A percentile compares a stretch with the other conserved stretches of the same genome.
Conservation (phyloP, 352 stramenopile species). For the Phytopythium kandeliae region DNA sequence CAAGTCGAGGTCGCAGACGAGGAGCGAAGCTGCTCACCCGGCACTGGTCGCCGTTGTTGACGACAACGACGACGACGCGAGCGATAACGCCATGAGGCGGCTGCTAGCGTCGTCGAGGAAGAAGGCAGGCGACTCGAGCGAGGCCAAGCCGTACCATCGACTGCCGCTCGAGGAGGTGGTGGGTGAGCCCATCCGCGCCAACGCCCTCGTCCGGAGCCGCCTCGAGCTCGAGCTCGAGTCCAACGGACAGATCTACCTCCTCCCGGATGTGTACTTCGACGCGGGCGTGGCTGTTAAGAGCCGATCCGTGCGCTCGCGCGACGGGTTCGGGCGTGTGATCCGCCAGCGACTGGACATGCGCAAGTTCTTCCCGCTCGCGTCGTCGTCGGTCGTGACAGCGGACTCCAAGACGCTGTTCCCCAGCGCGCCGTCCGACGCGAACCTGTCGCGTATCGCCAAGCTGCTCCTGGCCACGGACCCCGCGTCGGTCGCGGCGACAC, state of each 20-base stretch:
- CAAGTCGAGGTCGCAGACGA: background rate
- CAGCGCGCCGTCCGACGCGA: background rate
- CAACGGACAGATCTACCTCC: constrained; percentile 33
- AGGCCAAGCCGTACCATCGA: constrained; percentile 27
- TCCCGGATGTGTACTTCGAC: constrained; percentile 48
- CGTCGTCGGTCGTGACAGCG: constrained; percentile 4
- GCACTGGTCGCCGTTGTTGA: background rate
- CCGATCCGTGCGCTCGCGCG: constrained; percentile 39
- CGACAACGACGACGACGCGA: background rate
- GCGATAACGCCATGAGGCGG: background rate
- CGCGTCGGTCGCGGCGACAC: background rate
- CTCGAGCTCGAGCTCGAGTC: constrained; percentile 32
- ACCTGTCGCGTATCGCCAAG: constrained; percentile 4
- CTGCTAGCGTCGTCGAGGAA: background rate
- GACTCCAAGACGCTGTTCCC: constrained; percentile 6
- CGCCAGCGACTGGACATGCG: constrained; percentile 43
- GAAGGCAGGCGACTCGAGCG: background rate
- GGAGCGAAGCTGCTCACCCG: background rate
- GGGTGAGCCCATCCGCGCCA: constrained; percentile 36
- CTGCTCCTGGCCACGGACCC: constrained; percentile 13
- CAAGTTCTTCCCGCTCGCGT: constrained; percentile 31
- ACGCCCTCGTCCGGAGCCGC: constrained; percentile 34
- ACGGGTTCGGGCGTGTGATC: constrained; percentile 47
- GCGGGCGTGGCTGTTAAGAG: constrained; percentile 45
- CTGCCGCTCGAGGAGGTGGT: constrained; percentile 50